phyloP scores from a whole-genome alignment of 345 rosid species.

The Populus simonii region DNA sequence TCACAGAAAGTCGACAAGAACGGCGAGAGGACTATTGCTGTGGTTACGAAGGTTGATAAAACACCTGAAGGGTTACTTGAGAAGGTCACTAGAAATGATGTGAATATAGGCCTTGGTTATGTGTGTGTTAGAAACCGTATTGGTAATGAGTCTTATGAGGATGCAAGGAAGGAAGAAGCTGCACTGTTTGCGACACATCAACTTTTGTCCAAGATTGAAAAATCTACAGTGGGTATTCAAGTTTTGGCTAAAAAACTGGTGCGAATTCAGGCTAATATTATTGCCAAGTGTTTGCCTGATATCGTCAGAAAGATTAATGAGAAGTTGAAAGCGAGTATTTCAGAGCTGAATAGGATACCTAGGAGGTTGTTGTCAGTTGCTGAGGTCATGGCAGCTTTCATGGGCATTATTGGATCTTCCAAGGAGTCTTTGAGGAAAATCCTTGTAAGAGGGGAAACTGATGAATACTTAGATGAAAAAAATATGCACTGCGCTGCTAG shows the following conservation, averaged over 20 bases:
- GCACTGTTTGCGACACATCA: constrained; percentile 22
- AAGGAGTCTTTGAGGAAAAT: constrained; percentile 45
- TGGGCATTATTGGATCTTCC: constrained; percentile 37
- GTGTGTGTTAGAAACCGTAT: constrained; percentile 45
- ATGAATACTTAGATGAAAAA: constrained; percentile 35
- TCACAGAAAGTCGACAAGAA: constrained; percentile 45
- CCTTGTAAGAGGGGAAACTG: constrained; percentile 40
- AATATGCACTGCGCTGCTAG: constrained; percentile 33
- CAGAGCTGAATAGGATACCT: constrained; percentile 32
- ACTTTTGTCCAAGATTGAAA: constrained; percentile 24
- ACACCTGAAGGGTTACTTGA: constrained; percentile 47
- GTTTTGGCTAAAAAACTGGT: constrained; percentile 35
- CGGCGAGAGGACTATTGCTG: constrained; percentile 46
- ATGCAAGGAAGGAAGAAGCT: constrained; percentile 33
- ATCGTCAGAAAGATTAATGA: constrained; percentile 27
- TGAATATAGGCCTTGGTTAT: constrained; percentile 47
- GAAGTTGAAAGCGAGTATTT: constrained; percentile 17
- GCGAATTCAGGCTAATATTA: constrained; percentile 32
- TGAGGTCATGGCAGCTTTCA: constrained; percentile 39
- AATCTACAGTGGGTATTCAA: constrained; percentile 37
- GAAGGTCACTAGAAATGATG: constrained; percentile 49
- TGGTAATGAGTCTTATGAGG: constrained; percentile 35
- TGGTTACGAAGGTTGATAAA: constrained; percentile 48
- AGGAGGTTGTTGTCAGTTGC: constrained; percentile 16
- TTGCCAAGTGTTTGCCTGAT: constrained; percentile 32